Evolutionary conservation across 257 asterid genomes (phyloP).

Genomic region (Solanum microdontum): DNA sequence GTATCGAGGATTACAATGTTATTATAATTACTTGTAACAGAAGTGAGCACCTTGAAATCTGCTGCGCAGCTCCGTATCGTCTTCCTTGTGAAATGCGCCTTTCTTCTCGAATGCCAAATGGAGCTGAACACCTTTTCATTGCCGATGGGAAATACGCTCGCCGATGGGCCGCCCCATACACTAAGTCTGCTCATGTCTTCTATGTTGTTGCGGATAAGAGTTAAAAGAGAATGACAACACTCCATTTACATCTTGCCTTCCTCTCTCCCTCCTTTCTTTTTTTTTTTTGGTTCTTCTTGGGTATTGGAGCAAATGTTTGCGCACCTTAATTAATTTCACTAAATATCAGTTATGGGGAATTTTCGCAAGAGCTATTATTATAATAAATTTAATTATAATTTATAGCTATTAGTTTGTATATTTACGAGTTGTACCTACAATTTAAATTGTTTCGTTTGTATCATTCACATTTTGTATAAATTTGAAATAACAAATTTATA

Average conservation of each 20-base stretch:
- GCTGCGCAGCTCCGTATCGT: neutral
- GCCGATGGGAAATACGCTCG: neutral
- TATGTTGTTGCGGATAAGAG: neutral
- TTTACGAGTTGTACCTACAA: fast-evolving
- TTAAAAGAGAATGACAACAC: neutral
- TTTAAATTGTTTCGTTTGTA: neutral
- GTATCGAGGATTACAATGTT: constrained; percentile 49
- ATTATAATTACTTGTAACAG: constrained; percentile 36
- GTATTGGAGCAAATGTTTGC: too few species aligned
- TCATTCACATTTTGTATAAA: too few species aligned
- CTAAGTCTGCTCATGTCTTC: neutral
- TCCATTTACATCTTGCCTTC: neutral
- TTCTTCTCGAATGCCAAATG: neutral
- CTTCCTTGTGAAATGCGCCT: neutral
- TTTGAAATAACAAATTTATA: too few species aligned
- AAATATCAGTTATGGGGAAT: too few species aligned
- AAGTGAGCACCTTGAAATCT: constrained; percentile 31
- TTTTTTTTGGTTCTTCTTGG: too few species aligned
- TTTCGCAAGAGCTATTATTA: too few species aligned
- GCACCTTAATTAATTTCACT: too few species aligned
- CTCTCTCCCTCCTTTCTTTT: neutral
- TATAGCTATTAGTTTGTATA: too few species aligned
- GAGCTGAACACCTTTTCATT: neutral
- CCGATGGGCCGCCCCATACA: neutral
- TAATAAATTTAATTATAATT: too few species aligned